Conservation (phyloP, 768 basidiomycete genomes). For the Goffeauzyma gilvescens region DNA sequence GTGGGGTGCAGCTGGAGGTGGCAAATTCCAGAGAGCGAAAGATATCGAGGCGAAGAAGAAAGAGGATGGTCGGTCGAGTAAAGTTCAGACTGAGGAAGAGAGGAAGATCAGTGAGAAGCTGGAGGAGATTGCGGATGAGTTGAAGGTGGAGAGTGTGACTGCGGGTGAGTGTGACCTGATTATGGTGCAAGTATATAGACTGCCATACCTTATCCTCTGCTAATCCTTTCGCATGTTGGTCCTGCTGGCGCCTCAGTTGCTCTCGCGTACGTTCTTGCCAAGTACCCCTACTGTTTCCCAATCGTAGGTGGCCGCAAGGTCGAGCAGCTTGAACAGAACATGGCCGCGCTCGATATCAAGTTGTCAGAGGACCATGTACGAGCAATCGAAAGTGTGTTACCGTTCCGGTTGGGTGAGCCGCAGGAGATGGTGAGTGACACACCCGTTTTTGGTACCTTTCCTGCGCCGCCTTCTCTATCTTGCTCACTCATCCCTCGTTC, state of each 20-base stretch:
- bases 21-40: conserved; percentile 34
- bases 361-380: conserved; percentile 19
- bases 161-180: too few species aligned
- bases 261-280: conserved; percentile 21
- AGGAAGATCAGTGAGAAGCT: conserved; percentile 9
- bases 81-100: conserved; percentile 8
- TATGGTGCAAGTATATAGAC: too few species aligned
- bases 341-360: conserved; percentile 11
- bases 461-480: too few species aligned
- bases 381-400: conserved; percentile 16
- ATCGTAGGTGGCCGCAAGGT: conserved; percentile 21
- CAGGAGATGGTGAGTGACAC: too few species aligned
- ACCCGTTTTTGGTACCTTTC: too few species aligned
- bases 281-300: conserved; percentile 19
- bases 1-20: conserved; percentile 36
- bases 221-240: too few species aligned
- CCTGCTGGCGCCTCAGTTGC: conserved; percentile 13
- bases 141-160: conserved; percentile 5
- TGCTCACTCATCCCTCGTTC: too few species aligned
- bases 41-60: conserved; percentile 30
- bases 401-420: too few species aligned
- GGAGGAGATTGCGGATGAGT: conserved; percentile 11
- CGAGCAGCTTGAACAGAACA: conserved; percentile 19
- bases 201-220: too few species aligned
- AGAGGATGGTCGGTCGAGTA: too few species aligned